These are phyloP conservation scores for Coemansia sp. DNA, from an alignment of 192 early-diverging fungal species.

Conservation along the genomic window DNA sequence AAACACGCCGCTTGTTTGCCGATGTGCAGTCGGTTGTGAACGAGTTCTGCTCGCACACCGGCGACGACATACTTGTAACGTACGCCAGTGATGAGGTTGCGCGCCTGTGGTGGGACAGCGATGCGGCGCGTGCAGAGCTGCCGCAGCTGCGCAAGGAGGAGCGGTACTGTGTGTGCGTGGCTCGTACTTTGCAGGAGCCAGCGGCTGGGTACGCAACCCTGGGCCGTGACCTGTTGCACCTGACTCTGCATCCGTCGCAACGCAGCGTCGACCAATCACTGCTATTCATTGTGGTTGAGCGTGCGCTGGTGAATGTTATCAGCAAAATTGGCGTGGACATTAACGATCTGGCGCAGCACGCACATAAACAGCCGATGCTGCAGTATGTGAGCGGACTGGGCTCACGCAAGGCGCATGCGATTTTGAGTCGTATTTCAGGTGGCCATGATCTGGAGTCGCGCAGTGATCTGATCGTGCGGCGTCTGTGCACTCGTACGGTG, in stretches of 20 bases:
- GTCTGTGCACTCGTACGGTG: constrained; percentile 66
- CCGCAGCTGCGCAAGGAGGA: constrained; percentile 66
- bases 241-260: constrained; percentile 79
- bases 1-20: constrained; percentile 73
- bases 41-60: constrained; percentile 50
- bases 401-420: constrained; percentile 83
- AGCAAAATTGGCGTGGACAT: constrained; percentile 87
- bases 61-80: constrained; percentile 61
- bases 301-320: constrained; percentile 85
- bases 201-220: constrained; percentile 77
- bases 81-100: constrained; percentile 90
- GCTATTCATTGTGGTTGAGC: constrained; percentile 69
- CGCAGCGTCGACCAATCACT: constrained; percentile 66
- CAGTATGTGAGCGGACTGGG: constrained; percentile 93
- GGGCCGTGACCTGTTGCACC: constrained; percentile 58
- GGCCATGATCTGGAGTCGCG: constrained; percentile 60
- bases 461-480: constrained; percentile 66
- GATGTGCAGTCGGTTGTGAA: constrained; percentile 61
- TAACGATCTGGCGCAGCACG: constrained; percentile 67
- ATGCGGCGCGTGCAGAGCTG: constrained; percentile 68
- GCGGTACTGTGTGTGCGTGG: constrained; percentile 86
- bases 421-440: constrained; percentile 56
- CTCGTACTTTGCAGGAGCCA: constrained; percentile 82
- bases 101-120: constrained; percentile 78
- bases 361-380: constrained; percentile 70